Evolutionary conservation across 2,329 filamentous ascomycete genomes (phyloP).

Genomic region (Didymella pinodella): DNA sequence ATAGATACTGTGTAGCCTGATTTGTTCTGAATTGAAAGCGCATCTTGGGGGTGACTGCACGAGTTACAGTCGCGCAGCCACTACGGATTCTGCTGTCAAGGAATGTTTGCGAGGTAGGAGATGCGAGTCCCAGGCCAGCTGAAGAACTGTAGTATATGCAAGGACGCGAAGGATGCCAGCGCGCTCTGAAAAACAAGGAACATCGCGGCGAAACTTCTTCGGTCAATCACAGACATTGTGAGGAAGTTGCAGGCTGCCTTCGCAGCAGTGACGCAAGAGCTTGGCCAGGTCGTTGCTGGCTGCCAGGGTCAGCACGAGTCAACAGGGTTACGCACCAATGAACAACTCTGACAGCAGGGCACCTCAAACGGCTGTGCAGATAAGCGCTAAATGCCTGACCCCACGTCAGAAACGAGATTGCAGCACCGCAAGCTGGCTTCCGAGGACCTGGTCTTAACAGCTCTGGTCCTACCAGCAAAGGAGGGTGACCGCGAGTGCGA

Average conservation of each 20-base stretch:
- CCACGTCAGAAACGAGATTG: background rate
- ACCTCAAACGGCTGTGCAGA: conserved; percentile 10
- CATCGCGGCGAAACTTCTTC: conserved; percentile 14
- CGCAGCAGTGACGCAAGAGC: conserved; percentile 34
- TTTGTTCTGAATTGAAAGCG: conserved; percentile 15
- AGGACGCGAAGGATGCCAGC: conserved; percentile 24
- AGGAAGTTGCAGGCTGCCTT: conserved; percentile 36
- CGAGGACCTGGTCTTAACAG: background rate
- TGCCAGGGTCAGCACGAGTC: conserved; percentile 22
- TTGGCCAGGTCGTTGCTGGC: conserved; percentile 25
- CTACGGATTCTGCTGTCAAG: conserved; percentile 11
- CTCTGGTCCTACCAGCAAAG: background rate
- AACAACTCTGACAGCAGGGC: conserved; percentile 1
- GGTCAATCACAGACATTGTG: conserved; percentile 31
- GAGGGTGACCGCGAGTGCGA: background rate
- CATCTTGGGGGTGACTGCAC: conserved; percentile 32
- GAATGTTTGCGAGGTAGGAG: conserved; percentile 23
- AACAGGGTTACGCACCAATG: conserved; percentile 32
- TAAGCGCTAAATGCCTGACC: conserved; percentile 1
- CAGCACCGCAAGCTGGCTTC: background rate
- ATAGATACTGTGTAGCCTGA: conserved; percentile 31
- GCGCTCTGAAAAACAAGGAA: conserved; percentile 32
- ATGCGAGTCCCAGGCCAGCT: conserved; percentile 25
- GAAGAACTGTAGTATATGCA: conserved; percentile 24
- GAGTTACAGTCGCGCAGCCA: conserved; percentile 21